Base-by-base conservation (phyloP, 805 yeast species). In the Saturnispora serradocipensis region DNA sequence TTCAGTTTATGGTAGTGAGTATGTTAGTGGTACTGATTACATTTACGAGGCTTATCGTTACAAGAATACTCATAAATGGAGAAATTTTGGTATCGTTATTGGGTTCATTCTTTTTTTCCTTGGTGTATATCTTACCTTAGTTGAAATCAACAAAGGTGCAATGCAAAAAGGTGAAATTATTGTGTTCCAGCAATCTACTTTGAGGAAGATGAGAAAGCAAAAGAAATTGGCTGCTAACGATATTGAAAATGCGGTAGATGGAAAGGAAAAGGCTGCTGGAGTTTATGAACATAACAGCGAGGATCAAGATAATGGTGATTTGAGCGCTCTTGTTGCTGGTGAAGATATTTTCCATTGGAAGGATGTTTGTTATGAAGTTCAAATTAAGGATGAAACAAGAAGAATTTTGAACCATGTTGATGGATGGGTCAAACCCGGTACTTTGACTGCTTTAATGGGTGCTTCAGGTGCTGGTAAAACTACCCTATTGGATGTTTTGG, bases 351-450 rank as follows among this genome's bases (percentile, higher is more conserved):
- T 84, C 75, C 87, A 82, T 62, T 86, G 95, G 95, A 78, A 79
- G 66, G 77, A 86, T 61, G 80, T 86, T 43, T 77, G 83, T 61
- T 86, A 84, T 63, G 84, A 81, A 56, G 81, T 86, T 53, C 74
- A 78, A 60, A 80, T 82, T 58, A 80, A 82, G 61, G 66, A 67
- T 39, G 86, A 78, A 55, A 72, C 78, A 28, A 73, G 88, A 61
- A 73, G 81, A 54, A 77, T 85, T 55, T 68, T 85, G 61, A 72
- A 73, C 54, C 75, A 77, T 54, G 86, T 86, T 52, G 87, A 83
- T 62, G 93, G 91, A 47, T 85, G 87, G 86, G 89, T 85, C 43
- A 82, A 83, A 62, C 90, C 90, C 9, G 90, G 90, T 57, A 84
- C 88, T 45, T 69, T 86, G 62, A 86, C 91, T 49, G 93, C 93